Evolutionary conservation across 2,329 filamentous ascomycete genomes (phyloP), one percentile per base, ranked within the genome.

Genomic region (Monilinia laxa): DNA sequence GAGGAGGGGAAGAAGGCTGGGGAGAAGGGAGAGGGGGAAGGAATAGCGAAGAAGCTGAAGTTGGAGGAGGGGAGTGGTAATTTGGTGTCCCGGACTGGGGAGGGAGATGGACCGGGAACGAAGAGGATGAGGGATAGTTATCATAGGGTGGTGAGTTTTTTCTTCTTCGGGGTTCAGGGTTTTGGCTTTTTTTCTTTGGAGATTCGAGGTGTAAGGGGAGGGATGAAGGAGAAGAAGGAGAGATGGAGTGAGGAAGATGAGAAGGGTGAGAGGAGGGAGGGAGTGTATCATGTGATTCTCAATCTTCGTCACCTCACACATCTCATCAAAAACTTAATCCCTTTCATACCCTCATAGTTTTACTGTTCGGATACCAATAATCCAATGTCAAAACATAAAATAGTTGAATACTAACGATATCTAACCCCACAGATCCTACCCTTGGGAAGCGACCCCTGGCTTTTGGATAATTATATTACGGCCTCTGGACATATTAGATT

Each of bases 391-490:
- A 35, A 35, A 6, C 7, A 35, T 9, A 35, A 35, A 35, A 6
- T 35, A 35, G 31, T 35, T 35, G 7, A 35, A 35, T 35, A 35
- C 5, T 35, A 35, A 35, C 31, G 31, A 6, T 35, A 35, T 35
- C 31, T 9, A 4, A 35, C 31, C 31, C 31, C 7, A 35, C 7
- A 88, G 85, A 78, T 87, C 20, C 77, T 90, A 40, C 87, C 87
- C 2, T 77, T 91, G 47, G 86, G 85, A 25, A 83, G 85, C 76
- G 88, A 91, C 75, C 87, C 87, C 70, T 91, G 88, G 88, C 79
- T 91, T 12, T 78, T 90, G 42, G 89, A 91, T 75, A 86, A 84
- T 0, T 91, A 91, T 74, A 82, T 90, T 68, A 91, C 90, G 75
- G 82, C 87, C 0, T 85, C 84, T 1, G 89, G 89, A 1, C 86